phyloP scores from a whole-genome alignment of 2,329 filamentous ascomycete genomes.

The Zymoseptoria passerinii region DNA sequence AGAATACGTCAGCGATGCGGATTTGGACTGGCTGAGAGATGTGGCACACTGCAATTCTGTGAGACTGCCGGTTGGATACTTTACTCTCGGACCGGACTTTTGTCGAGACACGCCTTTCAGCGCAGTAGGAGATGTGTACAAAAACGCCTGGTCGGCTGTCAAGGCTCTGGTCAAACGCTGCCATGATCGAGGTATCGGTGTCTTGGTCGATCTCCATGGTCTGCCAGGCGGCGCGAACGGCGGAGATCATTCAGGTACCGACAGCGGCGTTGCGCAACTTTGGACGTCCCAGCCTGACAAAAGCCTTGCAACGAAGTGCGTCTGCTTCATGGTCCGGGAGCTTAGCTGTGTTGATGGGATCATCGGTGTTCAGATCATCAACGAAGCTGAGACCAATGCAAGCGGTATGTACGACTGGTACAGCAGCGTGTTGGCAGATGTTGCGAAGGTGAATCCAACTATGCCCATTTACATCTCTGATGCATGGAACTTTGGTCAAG shows the following conservation, averaged over 20 bases:
- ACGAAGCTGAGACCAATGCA: slow-evolving; percentile 46
- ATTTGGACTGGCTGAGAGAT: slow-evolving; percentile 46
- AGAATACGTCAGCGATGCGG: slow-evolving; percentile 42
- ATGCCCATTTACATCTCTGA: slow-evolving; percentile 53
- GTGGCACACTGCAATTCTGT: slow-evolving; percentile 49
- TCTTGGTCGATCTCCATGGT: slow-evolving; percentile 52
- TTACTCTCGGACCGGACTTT: slow-evolving; percentile 45
- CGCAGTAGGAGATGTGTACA: slow-evolving; percentile 41
- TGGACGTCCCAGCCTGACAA: slow-evolving; percentile 41
- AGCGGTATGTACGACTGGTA: slow-evolving; percentile 51
- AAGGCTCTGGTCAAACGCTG: slow-evolving; percentile 41
- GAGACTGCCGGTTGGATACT: slow-evolving; percentile 54
- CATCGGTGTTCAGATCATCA: slow-evolving; percentile 50
- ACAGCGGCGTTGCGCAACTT: slow-evolving; percentile 43
- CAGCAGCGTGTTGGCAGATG: slow-evolving; percentile 40
- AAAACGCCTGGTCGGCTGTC: slow-evolving; percentile 46
- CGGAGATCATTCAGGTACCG: slow-evolving; percentile 49
- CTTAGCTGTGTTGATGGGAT: slow-evolving; percentile 39
- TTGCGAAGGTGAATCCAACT: slow-evolving; percentile 41
- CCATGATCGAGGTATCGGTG: slow-evolving; percentile 43
- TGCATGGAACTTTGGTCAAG: slow-evolving; percentile 45
- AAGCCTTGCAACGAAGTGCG: slow-evolving; percentile 39
- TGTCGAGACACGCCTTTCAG: slow-evolving; percentile 47
- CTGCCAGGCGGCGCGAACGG: slow-evolving; percentile 51
- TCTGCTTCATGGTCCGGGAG: slow-evolving; percentile 45